Evolutionary conservation across 352 stramenopile genomes (phyloP).

Genomic region (Pythium myriotylum): DNA sequence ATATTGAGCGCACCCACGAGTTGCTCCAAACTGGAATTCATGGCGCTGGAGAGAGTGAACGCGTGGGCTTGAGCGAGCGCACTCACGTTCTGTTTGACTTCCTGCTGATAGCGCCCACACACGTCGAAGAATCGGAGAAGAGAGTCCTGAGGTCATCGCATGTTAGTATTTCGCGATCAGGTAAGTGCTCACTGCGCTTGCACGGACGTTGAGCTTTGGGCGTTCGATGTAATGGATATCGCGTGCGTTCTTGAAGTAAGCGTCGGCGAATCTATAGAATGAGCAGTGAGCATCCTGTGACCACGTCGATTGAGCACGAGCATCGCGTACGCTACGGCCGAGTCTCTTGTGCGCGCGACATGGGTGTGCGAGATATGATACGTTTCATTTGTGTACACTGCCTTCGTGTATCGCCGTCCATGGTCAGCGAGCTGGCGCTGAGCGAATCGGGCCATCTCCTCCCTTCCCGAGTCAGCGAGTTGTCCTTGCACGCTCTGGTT

Average conservation of each 20-base stretch:
- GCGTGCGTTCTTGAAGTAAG: slow-evolving; percentile 61
- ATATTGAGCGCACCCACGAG: slow-evolving; percentile 49
- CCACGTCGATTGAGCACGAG: neutral
- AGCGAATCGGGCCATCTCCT: slow-evolving; percentile 46
- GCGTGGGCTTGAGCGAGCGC: slow-evolving; percentile 40
- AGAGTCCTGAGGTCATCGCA: slow-evolving; percentile 35
- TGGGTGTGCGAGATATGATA: slow-evolving; percentile 66
- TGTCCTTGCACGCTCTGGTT: slow-evolving; percentile 45
- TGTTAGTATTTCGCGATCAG: neutral
- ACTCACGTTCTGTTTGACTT: slow-evolving; percentile 62
- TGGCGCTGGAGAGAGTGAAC: slow-evolving; percentile 41
- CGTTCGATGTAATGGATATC: slow-evolving; percentile 58
- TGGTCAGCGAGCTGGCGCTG: slow-evolving; percentile 35
- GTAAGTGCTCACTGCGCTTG: neutral
- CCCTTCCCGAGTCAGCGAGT: slow-evolving; percentile 36
- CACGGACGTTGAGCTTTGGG: slow-evolving; percentile 43
- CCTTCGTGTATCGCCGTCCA: slow-evolving; percentile 3
- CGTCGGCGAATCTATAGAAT: slow-evolving; percentile 45
- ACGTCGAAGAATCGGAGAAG: slow-evolving; percentile 72
- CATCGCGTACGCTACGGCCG: slow-evolving; percentile 51
- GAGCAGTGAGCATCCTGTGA: neutral
- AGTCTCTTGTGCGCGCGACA: slow-evolving; percentile 57
- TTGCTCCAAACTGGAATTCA: slow-evolving; percentile 30
- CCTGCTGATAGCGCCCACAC: slow-evolving; percentile 52
- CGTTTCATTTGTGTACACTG: slow-evolving; percentile 35